Base-by-base conservation (phyloP, 129 eudicot species). In the Sambucus nigra region DNA sequence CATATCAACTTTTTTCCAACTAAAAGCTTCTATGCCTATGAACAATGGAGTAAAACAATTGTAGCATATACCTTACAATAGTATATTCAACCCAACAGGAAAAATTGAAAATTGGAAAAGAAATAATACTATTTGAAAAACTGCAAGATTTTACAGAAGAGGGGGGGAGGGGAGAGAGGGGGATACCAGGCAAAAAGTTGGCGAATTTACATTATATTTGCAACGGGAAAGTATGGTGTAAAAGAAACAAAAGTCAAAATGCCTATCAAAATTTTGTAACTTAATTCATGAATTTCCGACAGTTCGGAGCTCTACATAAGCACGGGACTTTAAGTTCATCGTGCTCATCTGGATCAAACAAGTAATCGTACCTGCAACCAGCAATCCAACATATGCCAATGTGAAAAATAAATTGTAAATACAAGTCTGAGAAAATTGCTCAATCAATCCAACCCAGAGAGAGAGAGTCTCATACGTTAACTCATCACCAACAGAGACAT, bases 271-370 rank as follows among this genome's bases (percentile, higher is more conserved):
- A 42, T 32, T 25, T 17, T 25, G 26, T 13, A 24, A 12, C 32
- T 77, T 76, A 88, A 60, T 88, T 88, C 82, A 88, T 75, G 57
- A 75, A 88, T 49, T 75, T 60, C 59, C 88, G 61, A 77, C 97
- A 88, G 73, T 71, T 81, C n/a, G 88, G 73, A 60, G 97, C 83
- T 61, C 67, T 42, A 61, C 97, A 88, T 29, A 75, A 59, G 63
- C 97, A 88, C 15, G 97, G 97, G 25, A 84, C 94, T 68, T 78
- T 88, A 19, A 49, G 68, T 62, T 84, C 95, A 14, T 88, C 97
- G 22, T 31, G 79, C 50, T 88, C 97, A 49, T 88, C 97, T 1
- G 79, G 82, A 32, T 88, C 97, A 61, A 88, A 88, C 61, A 66
- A 50, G 76, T 88, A 88, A 67, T 88, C 94, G 25, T 88, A 88